Evolutionary conservation across 1,284 basidiomycete genomes (phyloP), one percentile per base, ranked within the genome.

Genomic region (Clitocybe nebularis): DNA sequence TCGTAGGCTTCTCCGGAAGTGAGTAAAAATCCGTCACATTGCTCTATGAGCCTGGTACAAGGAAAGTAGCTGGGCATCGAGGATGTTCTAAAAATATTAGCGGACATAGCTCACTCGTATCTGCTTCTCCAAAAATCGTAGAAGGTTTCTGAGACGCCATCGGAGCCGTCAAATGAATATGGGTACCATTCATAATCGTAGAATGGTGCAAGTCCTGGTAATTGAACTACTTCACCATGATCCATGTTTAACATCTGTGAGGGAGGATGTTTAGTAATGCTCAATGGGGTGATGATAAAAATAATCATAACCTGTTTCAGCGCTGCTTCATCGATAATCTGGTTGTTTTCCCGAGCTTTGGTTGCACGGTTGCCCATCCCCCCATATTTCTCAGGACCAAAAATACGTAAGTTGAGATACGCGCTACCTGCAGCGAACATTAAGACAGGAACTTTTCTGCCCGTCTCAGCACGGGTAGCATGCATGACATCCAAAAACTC

Each of bases 171-270:
- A n/a, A n/a, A n/a, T n/a, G n/a, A n/a, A n/a, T n/a, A n/a, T 13
- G 35, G 35, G 35, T 23, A 36, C 35, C 35, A 36, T 36, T 36
- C 35, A 24, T 36, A 24, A 8, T 36, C 35, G 17, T 36, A 36
- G n/a, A 24, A 36, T 8, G 35, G 21, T 3, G 35, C 13, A 10
- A 36, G 35, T 14, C 35, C 35, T 14, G 35, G 21, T 14, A 36
- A 13, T 5, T 2, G 3, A 4, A 36, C 35, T 9, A 36, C 9
- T 5, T 13, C 21, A 10, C 35, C 35, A 14, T 35, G 7, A 4
- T 11, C 14, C 34, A 21, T 35, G 17, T 9, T 4, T 10, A 22
- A 0, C 17, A 35, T 35, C 34, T 35, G 23, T n/a, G 3, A 11
- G 8, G 3, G 6, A 21, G 21, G 11, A 22, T n/a, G n/a, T n/a